Percentiles rank a stretch among this genome's conserved stretches.
These are phyloP conservation scores for Arthrobotrys conoides DNA, from an alignment of 2,329 filamentous ascomycete genomes.

Conservation along the genomic window DNA sequence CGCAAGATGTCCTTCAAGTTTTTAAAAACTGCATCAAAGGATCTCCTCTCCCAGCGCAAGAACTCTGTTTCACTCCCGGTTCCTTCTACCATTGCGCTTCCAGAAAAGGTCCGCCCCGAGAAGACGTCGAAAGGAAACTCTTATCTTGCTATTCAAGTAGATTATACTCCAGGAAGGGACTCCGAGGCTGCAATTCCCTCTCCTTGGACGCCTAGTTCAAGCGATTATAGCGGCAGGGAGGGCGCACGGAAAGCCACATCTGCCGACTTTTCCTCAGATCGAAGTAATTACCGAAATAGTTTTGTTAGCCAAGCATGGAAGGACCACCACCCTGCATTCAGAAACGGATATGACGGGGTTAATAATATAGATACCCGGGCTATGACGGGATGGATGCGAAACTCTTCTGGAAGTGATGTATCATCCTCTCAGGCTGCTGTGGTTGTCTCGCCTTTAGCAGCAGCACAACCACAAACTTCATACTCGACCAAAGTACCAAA, in stretches of 20 bases:
- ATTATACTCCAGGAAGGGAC: constrained; percentile 61
- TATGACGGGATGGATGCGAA: constrained; percentile 48
- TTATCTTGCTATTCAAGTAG: constrained; percentile 64
- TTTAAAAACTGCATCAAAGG: constrained; percentile 62
- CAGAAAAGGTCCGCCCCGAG: constrained; percentile 49
- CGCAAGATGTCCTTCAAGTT: constrained; percentile 59
- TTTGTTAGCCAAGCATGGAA: constrained; percentile 47
- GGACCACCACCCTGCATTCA: constrained; percentile 39
- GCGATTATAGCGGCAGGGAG: constrained; percentile 28
- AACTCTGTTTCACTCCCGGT: constrained; percentile 35
- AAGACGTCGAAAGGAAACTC: constrained; percentile 62
- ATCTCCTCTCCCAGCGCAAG: constrained; percentile 50
- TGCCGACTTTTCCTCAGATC: constrained; percentile 47
- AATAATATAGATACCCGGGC: not conserved
- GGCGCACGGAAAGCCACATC: constrained; percentile 40
- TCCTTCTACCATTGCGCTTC: constrained; percentile 40
- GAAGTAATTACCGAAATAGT: constrained; percentile 41
- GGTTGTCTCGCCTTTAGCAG: constrained; percentile 21
- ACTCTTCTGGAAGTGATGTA: constrained; percentile 55
- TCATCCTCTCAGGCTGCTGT: constrained; percentile 31
- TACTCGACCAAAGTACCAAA: constrained; percentile 15
- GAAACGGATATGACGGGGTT: constrained; percentile 30
- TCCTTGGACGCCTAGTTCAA: constrained; percentile 51
- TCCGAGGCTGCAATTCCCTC: constrained; percentile 27
- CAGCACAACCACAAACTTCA: constrained; percentile 3